Evolutionary conservation across 257 asterid genomes (phyloP).

Genomic region (Craterostigma plantagineum): DNA sequence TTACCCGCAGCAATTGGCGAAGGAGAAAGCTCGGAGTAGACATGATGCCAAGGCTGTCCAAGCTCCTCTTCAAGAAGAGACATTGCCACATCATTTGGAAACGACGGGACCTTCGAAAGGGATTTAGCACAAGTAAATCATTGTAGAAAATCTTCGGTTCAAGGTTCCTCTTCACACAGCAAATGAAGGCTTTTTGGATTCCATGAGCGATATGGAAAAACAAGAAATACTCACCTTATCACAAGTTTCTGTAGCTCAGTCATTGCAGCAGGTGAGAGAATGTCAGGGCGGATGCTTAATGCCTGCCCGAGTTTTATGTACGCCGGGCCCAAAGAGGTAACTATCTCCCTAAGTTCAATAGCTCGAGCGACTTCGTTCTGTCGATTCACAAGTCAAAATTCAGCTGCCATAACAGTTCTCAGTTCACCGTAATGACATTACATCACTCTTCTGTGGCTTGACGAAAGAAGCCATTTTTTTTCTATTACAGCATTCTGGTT

Average conservation of each 20-base stretch:
- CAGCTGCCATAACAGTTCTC: not conserved
- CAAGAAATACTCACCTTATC: slow-evolving; percentile 55
- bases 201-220: not conserved
- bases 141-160: too few relatives aligned
- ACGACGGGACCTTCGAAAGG: slow-evolving; percentile 73
- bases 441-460: too few relatives aligned
- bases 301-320: slow-evolving; percentile 99
- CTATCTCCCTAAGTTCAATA: slow-evolving; percentile 90
- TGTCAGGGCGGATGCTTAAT: slow-evolving; percentile 92
- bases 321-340: slow-evolving; percentile 97
- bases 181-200: not conserved
- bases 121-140: slow-evolving; percentile 8
- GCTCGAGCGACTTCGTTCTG: slow-evolving; percentile 97
- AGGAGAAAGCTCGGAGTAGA: slow-evolving; percentile 85
- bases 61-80: slow-evolving; percentile 95
- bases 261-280: slow-evolving; percentile 89
- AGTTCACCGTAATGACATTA: not conserved
- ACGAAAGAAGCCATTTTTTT: not conserved
- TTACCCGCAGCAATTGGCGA: slow-evolving; percentile 99
- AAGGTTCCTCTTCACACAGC: not conserved
- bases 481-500: not conserved
- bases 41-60: slow-evolving; percentile 78
- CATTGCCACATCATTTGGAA: slow-evolving; percentile 98
- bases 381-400: not conserved
- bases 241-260: slow-evolving; percentile 94